These are phyloP conservation scores for Penicillium sp. DNA, from an alignment of 2,329 filamentous ascomycete species.

Conservation along the genomic window DNA sequence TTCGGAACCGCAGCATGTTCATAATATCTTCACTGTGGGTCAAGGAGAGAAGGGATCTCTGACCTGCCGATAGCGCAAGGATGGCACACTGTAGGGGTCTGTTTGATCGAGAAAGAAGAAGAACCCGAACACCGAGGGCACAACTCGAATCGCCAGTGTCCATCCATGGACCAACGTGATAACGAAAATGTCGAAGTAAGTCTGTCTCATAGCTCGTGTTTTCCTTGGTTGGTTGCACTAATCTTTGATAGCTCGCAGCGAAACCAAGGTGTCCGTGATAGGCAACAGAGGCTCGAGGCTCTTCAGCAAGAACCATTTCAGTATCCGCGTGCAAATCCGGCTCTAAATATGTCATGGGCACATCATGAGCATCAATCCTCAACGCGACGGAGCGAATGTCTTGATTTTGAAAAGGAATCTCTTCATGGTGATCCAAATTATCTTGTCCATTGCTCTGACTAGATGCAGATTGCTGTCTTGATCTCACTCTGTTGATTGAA, in stretches of 20 bases:
- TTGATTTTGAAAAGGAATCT: background rate
- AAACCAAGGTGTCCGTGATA: slow-evolving; percentile 3
- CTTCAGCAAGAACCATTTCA: background rate
- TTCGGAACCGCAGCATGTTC: slow-evolving; percentile 13
- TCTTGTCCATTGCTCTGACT: background rate
- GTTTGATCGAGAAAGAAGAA: slow-evolving; percentile 21
- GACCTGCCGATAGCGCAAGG: slow-evolving; percentile 20
- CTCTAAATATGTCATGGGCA: background rate
- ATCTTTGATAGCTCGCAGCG: slow-evolving; percentile 1
- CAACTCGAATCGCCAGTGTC: slow-evolving; percentile 25
- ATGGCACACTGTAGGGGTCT: slow-evolving; percentile 20
- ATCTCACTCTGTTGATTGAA: background rate
- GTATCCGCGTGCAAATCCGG: background rate
- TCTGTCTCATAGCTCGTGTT: slow-evolving; percentile 20
- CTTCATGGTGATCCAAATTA: background rate
- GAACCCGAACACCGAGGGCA: slow-evolving; percentile 19
- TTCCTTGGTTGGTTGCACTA: slow-evolving; percentile 1
- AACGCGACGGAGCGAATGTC: background rate
- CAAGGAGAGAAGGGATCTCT: slow-evolving; percentile 11
- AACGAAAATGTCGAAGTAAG: slow-evolving; percentile 26
- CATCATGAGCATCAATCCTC: background rate
- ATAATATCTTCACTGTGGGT: slow-evolving; percentile 1
- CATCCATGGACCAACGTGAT: slow-evolving; percentile 27
- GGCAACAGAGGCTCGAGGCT: background rate
- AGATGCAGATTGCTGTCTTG: background rate